These are phyloP conservation scores for Syzygium grande DNA, from an alignment of 345 rosid genomes.

Conservation along the genomic window DNA sequence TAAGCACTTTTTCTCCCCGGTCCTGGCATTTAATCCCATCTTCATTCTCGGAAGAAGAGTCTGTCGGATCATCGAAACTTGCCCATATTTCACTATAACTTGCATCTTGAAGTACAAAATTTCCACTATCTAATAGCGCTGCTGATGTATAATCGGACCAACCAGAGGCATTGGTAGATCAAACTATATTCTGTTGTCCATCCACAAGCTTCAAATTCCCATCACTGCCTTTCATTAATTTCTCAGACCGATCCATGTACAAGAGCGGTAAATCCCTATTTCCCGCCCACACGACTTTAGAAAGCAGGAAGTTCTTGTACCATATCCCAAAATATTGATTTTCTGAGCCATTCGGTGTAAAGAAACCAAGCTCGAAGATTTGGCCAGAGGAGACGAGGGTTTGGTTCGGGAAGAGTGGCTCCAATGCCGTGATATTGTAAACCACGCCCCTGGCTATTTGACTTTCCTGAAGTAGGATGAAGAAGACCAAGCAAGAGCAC, in stretches of 20 bases:
- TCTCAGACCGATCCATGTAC: neutral
- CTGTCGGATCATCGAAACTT: conserved; percentile 25
- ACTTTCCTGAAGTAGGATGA: neutral
- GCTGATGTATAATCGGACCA: neutral
- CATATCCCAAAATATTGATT: neutral
- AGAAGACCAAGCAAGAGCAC: neutral
- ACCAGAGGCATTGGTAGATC: conserved; percentile 11
- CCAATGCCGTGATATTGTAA: neutral
- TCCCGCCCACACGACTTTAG: conserved; percentile 27
- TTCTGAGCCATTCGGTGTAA: neutral
- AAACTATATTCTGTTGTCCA: neutral
- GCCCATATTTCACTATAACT: conserved; percentile 14
- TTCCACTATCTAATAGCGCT: conserved; percentile 12
- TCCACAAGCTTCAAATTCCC: conserved; percentile 17
- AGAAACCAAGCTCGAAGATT: neutral
- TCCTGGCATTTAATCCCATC: conserved; percentile 11
- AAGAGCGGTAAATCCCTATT: conserved; percentile 21
- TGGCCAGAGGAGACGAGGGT: neutral
- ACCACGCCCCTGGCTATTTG: neutral
- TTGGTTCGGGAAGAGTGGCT: neutral
- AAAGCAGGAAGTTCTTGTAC: neutral
- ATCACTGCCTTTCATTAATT: conserved; percentile 1
- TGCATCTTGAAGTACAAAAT: conserved; percentile 10
- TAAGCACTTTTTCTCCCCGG: neutral
- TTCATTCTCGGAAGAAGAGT: conserved; percentile 29